Evolutionary conservation across 345 rosid species (phyloP).

Genomic region (Heritiera fomes): DNA sequence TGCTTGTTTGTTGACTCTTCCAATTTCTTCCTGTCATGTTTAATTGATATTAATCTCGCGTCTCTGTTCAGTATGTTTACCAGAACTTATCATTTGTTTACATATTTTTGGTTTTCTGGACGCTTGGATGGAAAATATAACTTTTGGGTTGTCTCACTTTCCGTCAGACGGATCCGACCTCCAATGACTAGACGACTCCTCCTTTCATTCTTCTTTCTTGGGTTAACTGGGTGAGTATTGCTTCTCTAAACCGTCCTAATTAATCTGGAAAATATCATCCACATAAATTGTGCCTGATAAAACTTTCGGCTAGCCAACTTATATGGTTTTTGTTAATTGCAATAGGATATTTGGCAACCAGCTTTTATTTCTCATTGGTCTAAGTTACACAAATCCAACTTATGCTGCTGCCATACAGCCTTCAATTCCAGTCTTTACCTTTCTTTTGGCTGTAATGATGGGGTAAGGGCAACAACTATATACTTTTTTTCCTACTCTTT

Average conservation of each 20-base stretch:
- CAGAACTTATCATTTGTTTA: neutral
- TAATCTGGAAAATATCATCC: slow-evolving; percentile 19
- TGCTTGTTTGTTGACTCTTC: neutral
- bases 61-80: neutral
- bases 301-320: slow-evolving; percentile 15
- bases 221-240: slow-evolving; percentile 72
- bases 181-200: slow-evolving; percentile 71
- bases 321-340: slow-evolving; percentile 22
- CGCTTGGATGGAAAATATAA: neutral
- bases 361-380: slow-evolving; percentile 90
- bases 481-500: neutral
- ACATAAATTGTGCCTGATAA: slow-evolving; percentile 10
- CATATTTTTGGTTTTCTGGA: neutral
- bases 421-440: slow-evolving; percentile 93
- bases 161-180: slow-evolving; percentile 65
- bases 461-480: slow-evolving; percentile 53
- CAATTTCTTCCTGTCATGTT: neutral
- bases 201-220: slow-evolving; percentile 79
- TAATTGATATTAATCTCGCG: neutral
- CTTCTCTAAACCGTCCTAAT: slow-evolving; percentile 14
- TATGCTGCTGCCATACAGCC: slow-evolving; percentile 98
- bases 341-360: slow-evolving; percentile 96
- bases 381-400: slow-evolving; percentile 93
- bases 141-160: slow-evolving; percentile 32
- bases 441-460: slow-evolving; percentile 83